These are phyloP conservation scores for Pholiota microspora DNA, from an alignment of 768 basidiomycete species.

Conservation along the genomic window DNA sequence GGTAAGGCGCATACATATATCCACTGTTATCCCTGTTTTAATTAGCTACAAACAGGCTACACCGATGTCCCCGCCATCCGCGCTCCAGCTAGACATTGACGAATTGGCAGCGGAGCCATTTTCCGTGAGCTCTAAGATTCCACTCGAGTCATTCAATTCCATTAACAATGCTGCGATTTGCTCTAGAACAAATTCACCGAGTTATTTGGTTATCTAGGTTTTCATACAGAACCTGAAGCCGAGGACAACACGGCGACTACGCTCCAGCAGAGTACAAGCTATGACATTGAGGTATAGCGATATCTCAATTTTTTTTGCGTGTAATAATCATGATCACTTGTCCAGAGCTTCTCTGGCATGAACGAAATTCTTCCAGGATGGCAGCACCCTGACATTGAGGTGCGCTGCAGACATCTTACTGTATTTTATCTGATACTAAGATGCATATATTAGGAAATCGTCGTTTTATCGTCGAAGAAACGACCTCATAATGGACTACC, in stretches of 20 bases:
- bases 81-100: slow-evolving; percentile 19
- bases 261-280: slow-evolving; percentile 29
- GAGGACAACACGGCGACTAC: background rate
- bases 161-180: background rate
- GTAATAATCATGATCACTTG: background rate
- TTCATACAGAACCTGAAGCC: background rate
- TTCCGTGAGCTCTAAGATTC: slow-evolving; percentile 3
- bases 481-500: slow-evolving; percentile 27
- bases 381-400: slow-evolving; percentile 50
- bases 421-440: background rate
- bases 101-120: slow-evolving; percentile 24
- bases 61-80: no score
- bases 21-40: no score
- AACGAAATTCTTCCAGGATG: slow-evolving; percentile 42
- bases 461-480: slow-evolving; percentile 39
- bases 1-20: slow-evolving; percentile 1
- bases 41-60: no score
- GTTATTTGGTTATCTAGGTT: slow-evolving; percentile 25
- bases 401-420: slow-evolving; percentile 15
- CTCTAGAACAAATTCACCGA: slow-evolving; percentile 33
- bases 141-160: background rate
- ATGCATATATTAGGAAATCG: slow-evolving; percentile 44
- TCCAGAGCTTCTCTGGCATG: slow-evolving; percentile 40
- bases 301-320: background rate
- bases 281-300: slow-evolving; percentile 38